Base-by-base conservation (phyloP, 768 basidiomycete species). In the Cystofilobasidium capitatum region DNA sequence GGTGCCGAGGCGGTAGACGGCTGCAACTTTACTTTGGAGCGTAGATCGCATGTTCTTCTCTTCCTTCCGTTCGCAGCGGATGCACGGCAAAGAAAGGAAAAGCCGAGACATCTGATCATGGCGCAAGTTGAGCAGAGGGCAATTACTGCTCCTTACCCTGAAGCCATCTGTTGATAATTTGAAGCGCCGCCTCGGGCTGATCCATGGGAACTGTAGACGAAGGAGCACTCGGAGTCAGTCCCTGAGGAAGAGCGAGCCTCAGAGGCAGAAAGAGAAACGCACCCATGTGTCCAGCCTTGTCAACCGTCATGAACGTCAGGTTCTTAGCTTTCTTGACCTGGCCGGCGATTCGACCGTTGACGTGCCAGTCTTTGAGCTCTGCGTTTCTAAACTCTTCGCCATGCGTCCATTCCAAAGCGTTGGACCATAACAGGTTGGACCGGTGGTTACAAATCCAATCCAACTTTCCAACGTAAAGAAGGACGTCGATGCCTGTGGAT, bases 331-430 rank as follows among this genome's bases (percentile, higher is more conserved):
- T 79, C 75, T 84, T 83, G 51, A 81, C 83, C 73, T 79, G 79
- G 6, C 87, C 87, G 0, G 81, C 87, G 49, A 75, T 75, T 63
- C 79, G 71, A 14, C 82, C 83, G 69, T 82, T 78, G 12, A 87
- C 81, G 0, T 72, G 71, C 86, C 86, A 88, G 13, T 83, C 79
- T 54, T 78, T 76, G 73, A 84, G 76, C 14, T 77, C 76, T 58
- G 81, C 73, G 24, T 71, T 71, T 0, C 71, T 76, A 75, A 85
- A 89, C 8, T 72, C 81, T 45, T 79, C 79, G 57, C 80, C 76
- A 2, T 86, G 86, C 55, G 81, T 82, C 89, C 89, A 90, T 62
- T 86, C 82, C 60, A 91, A 79, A 68, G 81, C 79, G 59, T 88
- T 82, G 9, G 86, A 83, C 89, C 89, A 90, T 47, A 83, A 79